Base-by-base conservation (phyloP, 805 yeast genomes). In the Jamesozyma rosinii region DNA sequence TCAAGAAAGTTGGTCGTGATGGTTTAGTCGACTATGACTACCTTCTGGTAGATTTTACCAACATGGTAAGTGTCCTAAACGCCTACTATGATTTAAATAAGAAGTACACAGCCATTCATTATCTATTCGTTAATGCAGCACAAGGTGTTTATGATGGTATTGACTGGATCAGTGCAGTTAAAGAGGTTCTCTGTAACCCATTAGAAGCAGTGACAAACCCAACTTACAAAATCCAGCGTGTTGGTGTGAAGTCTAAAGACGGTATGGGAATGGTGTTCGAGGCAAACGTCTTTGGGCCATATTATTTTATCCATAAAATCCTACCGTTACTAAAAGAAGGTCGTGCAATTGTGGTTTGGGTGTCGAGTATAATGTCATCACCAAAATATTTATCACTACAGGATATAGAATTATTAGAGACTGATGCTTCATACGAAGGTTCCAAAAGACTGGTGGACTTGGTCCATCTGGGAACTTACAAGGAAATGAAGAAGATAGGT, bases 261-360 rank as follows among this genome's bases (percentile, higher is more conserved):
- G 88, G 77, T 0, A 53, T 90, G 69, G 97, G 97, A 1, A 66
- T 83, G 26, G 87, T 88, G 3, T 92, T 90, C 67, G 95, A 92
- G 64, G 94, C 92, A 4, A 92, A 92, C 58, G 95, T 90, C n/a
- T 86, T 92, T 65, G 95, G 95, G 0, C 97, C 97, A 2, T 89
- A 84, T 66, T 92, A 80, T 61, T 66, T 92, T 42, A 71, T 89
- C 42, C 84, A 83, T 51, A 79, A 75, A 49, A 64, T 90, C 18
- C 61, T 70, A 33, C 76, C 76, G 2, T 63, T 77, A 31, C 64
- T 89, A n/a, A 50, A 63, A 9, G 59, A 64, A 2, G 66, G 69
- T 2, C 80, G 82, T 3, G 88, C 92, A 0, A 73, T 74, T 44
- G 68, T 88, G 32, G 68, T 88, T 22, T 89, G 97, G 96, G 77